These are phyloP conservation scores for Mycena galericulata DNA, from an alignment of 768 basidiomycete genomes.

Conservation along the genomic window DNA sequence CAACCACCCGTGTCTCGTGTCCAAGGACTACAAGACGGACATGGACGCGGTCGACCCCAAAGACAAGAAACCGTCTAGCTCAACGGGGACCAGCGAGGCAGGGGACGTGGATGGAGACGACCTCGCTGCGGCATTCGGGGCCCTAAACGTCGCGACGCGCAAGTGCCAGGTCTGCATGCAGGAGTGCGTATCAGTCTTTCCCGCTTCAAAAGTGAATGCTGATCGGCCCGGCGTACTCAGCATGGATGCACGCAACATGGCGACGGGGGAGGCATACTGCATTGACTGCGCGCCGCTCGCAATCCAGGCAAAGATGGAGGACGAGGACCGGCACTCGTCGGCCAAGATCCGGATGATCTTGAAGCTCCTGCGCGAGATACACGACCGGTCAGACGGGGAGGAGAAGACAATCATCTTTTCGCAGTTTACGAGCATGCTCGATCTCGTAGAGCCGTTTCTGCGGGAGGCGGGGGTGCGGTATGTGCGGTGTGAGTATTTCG, in stretches of 20 bases:
- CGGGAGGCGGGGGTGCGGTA: slow-evolving; percentile 72
- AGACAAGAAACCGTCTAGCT: slow-evolving; percentile 49
- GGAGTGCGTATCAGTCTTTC: slow-evolving; percentile 59
- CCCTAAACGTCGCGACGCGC: slow-evolving; percentile 69
- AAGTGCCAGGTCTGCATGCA: slow-evolving; percentile 86
- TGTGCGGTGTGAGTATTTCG: slow-evolving; percentile 81
- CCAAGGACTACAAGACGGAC: slow-evolving; percentile 80
- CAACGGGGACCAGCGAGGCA: slow-evolving; percentile 56
- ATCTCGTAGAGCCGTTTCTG: slow-evolving; percentile 90
- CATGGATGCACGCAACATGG: slow-evolving; percentile 51
- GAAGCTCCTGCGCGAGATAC: slow-evolving; percentile 75
- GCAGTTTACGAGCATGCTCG: slow-evolving; percentile 90
- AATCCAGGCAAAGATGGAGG: slow-evolving; percentile 58
- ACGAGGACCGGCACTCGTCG: slow-evolving; percentile 73
- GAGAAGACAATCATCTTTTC: slow-evolving; percentile 99
- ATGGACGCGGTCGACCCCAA: slow-evolving; percentile 81
- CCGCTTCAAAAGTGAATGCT: slow-evolving; percentile 1
- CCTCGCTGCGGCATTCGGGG: slow-evolving; percentile 78
- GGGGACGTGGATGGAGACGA: slow-evolving; percentile 74
- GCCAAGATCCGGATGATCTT: slow-evolving; percentile 91
- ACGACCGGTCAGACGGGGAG: slow-evolving; percentile 62
- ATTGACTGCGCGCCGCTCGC: slow-evolving; percentile 68
- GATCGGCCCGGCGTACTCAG: slow-evolving; percentile 45
- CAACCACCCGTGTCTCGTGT: slow-evolving; percentile 87
- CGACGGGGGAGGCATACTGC: slow-evolving; percentile 63